Conservation (phyloP, 2,329 filamentous ascomycete genomes). For the Raffaelea albimanens region DNA sequence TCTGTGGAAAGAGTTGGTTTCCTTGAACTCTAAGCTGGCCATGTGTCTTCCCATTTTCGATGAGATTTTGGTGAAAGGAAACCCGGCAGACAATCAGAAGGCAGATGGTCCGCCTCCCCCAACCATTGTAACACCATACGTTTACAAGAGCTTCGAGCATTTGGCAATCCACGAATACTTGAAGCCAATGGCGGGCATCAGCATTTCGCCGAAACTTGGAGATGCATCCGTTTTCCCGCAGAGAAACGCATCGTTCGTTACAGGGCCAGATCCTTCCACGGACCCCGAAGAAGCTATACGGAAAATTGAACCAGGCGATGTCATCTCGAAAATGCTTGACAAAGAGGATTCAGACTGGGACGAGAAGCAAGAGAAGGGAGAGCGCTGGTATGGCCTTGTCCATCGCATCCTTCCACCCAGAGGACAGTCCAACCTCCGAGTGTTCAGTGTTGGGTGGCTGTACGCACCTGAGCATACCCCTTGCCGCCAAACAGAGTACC, state of each 20-base stretch:
- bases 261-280: not conserved
- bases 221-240: not conserved
- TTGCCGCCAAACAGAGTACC: constrained; percentile 58
- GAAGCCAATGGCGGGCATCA: constrained; percentile 28
- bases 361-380: constrained; percentile 44
- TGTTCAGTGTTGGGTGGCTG: constrained; percentile 63
- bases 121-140: constrained; percentile 64
- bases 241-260: not conserved
- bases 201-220: not conserved
- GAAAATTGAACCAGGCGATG: constrained; percentile 33
- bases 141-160: constrained; percentile 53
- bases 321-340: constrained; percentile 38
- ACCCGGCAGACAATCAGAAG: not conserved
- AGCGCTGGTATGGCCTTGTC: constrained; percentile 64
- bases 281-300: constrained; percentile 9
- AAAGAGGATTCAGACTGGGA: constrained; percentile 34
- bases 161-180: constrained; percentile 51
- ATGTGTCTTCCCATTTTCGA: constrained; percentile 40
- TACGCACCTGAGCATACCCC: constrained; percentile 64
- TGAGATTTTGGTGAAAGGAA: constrained; percentile 26
- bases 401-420: constrained; percentile 38
- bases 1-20: constrained; percentile 54
- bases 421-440: constrained; percentile 19
- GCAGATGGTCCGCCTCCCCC: constrained; percentile 9
- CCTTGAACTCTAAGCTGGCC: constrained; percentile 19